Conservation (phyloP, 2,329 filamentous ascomycete genomes). For the Cladosporium sp. region DNA sequence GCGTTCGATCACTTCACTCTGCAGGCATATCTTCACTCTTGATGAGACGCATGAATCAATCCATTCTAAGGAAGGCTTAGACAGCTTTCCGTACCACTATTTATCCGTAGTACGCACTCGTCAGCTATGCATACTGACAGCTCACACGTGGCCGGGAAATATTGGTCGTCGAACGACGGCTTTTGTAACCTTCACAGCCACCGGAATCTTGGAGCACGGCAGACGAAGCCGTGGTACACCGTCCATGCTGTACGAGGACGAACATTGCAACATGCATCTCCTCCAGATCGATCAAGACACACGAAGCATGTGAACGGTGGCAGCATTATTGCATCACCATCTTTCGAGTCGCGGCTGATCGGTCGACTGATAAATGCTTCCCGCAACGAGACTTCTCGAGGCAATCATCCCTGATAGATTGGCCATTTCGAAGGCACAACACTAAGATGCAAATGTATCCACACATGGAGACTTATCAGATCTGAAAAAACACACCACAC, state of each 20-base stretch:
- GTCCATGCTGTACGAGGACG: neutral
- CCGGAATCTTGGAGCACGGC: neutral
- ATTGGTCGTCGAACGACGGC: neutral
- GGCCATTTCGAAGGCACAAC: too few species aligned
- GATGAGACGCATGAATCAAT: too few species aligned
- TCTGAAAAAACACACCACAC: too few species aligned
- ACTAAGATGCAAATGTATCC: too few species aligned
- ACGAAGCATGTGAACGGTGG: neutral
- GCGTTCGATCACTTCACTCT: neutral
- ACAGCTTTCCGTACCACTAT: too few species aligned
- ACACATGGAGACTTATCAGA: too few species aligned
- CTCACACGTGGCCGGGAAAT: constrained; percentile 5
- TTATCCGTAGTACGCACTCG: neutral
- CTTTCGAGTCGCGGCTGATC: neutral
- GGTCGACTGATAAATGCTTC: too few species aligned
- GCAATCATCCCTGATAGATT: too few species aligned
- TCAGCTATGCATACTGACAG: constrained; percentile 3
- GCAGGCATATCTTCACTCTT: too few species aligned
- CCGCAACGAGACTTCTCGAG: too few species aligned
- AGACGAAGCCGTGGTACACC: neutral
- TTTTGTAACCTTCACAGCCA: neutral
- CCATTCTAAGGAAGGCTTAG: too few species aligned
- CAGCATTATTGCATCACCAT: neutral
- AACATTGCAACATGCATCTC: neutral
- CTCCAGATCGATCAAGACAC: neutral